Evolutionary conservation across 2,329 filamentous ascomycete genomes (phyloP).

Genomic region (Exophiala bonariae): DNA sequence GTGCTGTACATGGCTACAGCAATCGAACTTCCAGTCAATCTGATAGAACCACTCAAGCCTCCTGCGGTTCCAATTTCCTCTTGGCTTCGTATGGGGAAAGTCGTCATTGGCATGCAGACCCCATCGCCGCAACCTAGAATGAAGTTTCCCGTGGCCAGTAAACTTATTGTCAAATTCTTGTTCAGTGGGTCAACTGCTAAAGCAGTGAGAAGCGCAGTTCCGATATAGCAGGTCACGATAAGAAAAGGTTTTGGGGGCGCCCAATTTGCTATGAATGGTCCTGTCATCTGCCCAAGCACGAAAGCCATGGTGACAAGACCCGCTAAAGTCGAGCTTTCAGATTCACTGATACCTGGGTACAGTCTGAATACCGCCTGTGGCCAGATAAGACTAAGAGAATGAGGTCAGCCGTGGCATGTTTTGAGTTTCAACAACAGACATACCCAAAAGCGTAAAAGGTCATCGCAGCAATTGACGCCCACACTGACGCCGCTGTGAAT

Average conservation of each 20-base stretch:
- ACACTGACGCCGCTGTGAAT: background rate
- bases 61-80: too few species aligned
- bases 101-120: too few species aligned
- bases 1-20: too few species aligned
- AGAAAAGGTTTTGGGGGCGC: background rate
- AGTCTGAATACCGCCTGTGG: slow-evolving; percentile 1
- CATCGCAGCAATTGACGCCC: background rate
- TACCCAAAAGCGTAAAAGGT: slow-evolving; percentile 3
- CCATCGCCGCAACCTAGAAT: too few species aligned
- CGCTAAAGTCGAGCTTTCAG: background rate
- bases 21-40: too few species aligned
- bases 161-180: background rate
- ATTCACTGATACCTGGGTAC: background rate
- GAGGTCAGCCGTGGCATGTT: too few species aligned
- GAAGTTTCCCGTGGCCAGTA: background rate
- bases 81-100: too few species aligned
- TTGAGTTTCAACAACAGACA: too few species aligned
- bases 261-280: background rate
- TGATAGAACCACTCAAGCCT: too few species aligned
- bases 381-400: background rate
- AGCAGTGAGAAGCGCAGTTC: background rate
- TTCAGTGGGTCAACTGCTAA: background rate
- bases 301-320: background rate
- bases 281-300: background rate
- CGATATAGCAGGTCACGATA: background rate